Evolutionary conservation across 2,329 filamentous ascomycete species (phyloP).

Genomic region (Camillea tinctor): DNA sequence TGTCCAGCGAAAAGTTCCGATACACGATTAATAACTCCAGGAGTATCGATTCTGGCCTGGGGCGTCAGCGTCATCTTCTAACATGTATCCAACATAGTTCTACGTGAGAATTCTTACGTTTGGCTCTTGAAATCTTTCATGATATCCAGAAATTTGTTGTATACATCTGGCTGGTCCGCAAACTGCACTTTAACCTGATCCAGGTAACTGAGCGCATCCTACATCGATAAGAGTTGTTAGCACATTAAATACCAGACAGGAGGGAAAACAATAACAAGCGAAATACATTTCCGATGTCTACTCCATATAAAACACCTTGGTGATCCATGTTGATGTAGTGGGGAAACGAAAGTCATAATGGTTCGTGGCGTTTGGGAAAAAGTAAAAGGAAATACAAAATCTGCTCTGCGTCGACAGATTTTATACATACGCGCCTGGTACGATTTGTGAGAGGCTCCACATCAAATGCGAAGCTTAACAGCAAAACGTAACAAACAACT

Average conservation of each 20-base stretch:
- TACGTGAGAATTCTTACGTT: conserved; percentile 58
- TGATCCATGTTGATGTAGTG: background rate
- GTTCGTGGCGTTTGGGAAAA: background rate
- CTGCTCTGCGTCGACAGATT: background rate
- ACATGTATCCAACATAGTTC: conserved; percentile 10
- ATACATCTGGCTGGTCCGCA: conserved; percentile 93
- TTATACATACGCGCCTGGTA: background rate
- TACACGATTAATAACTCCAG: conserved; percentile 94
- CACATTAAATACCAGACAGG: conserved; percentile 3
- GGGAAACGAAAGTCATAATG: background rate
- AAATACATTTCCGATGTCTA: background rate
- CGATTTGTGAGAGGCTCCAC: background rate
- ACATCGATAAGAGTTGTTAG: conserved; percentile 26
- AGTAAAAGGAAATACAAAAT: conserved; percentile 3
- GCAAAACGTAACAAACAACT: background rate
- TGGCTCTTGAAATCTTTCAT: conserved; percentile 99
- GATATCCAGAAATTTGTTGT: conserved; percentile 94
- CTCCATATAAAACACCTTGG: background rate
- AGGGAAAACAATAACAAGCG: background rate
- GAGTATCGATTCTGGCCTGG: conserved; percentile 76
- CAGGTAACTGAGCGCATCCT: conserved; percentile 85
- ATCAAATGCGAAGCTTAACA: background rate
- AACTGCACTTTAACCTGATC: conserved; percentile 99
- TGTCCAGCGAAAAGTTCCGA: conserved; percentile 95
- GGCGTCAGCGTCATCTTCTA: conserved; percentile 28